A percentile compares a stretch with the other conserved stretches of the same genome.
phyloP scores from a whole-genome alignment of 2,329 filamentous ascomycete species.

The Tolypocladium capitatum region DNA sequence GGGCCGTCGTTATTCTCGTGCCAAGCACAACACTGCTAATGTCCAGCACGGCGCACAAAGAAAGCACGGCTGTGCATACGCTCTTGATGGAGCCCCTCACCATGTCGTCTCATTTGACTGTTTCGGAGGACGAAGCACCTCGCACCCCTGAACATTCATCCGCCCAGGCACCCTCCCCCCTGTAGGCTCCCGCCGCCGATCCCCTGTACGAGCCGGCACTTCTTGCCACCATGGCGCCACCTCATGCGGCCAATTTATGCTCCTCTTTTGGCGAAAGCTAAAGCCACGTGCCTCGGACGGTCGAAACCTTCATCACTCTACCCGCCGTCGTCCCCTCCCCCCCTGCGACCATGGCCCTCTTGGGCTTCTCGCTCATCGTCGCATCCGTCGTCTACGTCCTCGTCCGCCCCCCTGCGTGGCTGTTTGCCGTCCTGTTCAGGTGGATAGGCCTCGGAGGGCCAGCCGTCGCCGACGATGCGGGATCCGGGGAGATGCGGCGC shows the following conservation, averaged over 20 bases:
- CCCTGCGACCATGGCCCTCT: slow-evolving; percentile 14
- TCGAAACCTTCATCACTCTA: too few species aligned
- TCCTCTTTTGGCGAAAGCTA: too few species aligned
- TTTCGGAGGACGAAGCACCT: too few species aligned
- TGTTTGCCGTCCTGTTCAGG: slow-evolving; percentile 17
- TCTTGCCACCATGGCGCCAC: neutral
- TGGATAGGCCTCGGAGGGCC: slow-evolving; percentile 8
- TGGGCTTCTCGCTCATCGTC: slow-evolving; percentile 49
- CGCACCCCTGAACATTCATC: too few species aligned
- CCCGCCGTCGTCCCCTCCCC: neutral
- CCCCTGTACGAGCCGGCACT: neutral
- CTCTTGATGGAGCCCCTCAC: neutral
- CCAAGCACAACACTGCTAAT: neutral
- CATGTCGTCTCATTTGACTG: neutral
- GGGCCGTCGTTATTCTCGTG: neutral
- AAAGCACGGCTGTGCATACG: neutral
- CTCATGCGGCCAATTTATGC: too few species aligned
- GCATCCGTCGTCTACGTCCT: slow-evolving; percentile 45
- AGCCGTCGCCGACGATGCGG: slow-evolving; percentile 1
- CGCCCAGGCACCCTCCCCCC: neutral
- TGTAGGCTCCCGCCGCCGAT: neutral
- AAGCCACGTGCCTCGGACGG: too few species aligned
- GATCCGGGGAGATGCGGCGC: neutral
- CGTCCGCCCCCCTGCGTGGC: slow-evolving; percentile 38
- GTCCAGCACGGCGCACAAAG: too few species aligned